Base-by-base conservation (phyloP, 2,329 filamentous ascomycete genomes). In the Diaporthe citrichinensis region DNA sequence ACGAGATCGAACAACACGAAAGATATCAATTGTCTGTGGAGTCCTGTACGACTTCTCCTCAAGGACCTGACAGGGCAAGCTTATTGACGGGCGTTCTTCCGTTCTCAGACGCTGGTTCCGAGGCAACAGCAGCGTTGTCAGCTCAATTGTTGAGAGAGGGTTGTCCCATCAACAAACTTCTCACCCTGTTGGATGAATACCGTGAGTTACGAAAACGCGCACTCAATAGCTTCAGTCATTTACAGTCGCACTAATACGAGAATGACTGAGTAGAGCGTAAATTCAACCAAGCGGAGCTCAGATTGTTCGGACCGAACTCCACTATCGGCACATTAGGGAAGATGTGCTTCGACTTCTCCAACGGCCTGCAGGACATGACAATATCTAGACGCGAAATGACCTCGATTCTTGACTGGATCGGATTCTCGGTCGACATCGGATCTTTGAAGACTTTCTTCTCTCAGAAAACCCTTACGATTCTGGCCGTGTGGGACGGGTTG, bases 261-360 rank as follows among this genome's bases (percentile, higher is more conserved):
- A 62, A 25, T 4, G 3, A 5, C 17, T 10, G 31, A 4, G 10
- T 25, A 46, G 59, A 46, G 14, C 59, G 8, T 39, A 28, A 17
- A 28, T 62, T 23, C 2, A 14, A 20, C 4, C 59, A 12, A 10
- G 39, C 8, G 25, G 15, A 31, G 8, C 39, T 46, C 12, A 31
- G 59, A 25, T 15, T 65, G 5, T 65, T 65, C 23, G 59, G 59
- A 23, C 59, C n/a, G 4, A 65, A 65, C 23, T 3, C 59, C 59
- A 65, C 39, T 3, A 20, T 46, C 7, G 2, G 15, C 9, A 23
- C 14, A 3, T 6, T 65, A 15, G 59, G 59, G 9, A 65, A 65
- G 25, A 65, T 65, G 7, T 46, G 59, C 25, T 65, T 65, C 39
- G 39, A 44, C 17, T 23, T 65, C 23, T 65, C 59, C 59, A 65